Evolutionary conservation across 2,329 filamentous ascomycete species (phyloP), one percentile per base, ranked within the genome.

Genomic region (Colletotrichum siamense): DNA sequence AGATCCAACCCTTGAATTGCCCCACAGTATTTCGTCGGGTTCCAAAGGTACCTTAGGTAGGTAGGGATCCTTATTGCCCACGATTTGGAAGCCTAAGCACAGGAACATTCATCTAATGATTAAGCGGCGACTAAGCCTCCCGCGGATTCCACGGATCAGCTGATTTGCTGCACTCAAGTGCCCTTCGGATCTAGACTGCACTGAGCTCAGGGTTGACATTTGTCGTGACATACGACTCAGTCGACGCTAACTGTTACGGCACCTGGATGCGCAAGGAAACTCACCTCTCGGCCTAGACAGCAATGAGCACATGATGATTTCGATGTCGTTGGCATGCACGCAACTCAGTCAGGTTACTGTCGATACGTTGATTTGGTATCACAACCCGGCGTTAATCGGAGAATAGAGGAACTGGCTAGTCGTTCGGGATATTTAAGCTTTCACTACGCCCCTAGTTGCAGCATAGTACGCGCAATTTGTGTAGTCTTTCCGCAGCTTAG

Each of bases 261-360:
- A 4, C n/a, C n/a, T 12, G 9, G 10, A 22, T 2, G n/a, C 1
- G 3, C n/a, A 49, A n/a, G 39, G n/a, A n/a, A 22, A 12, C 10
- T 49, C n/a, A 22, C 5, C 36, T 39, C 8, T 39, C 36, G 36
- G 1, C 8, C 36, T 13, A 22, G 1, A 22, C 3, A 22, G n/a
- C 9, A 52, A 52, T 13, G 44, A 2, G 2, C 13, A n/a, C 9
- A 9, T 2, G 39, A 0, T 6, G 39, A 5, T 4, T 10, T 5
- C 2, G 9, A 6, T 3, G 8, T 0, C 18, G 5, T 18, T 52
- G 4, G n/a, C n/a, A 7, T 22, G 44, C 9, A 1, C 18, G 44
- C n/a, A 22, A 22, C 44, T 49, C 44, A 49, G n/a, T 10, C 18
- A 49, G 3, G 13, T 6, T 3, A 49, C 18, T 49, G 39, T 49